Evolutionary conservation across 768 basidiomycete genomes (phyloP), one percentile per base, ranked within the genome.

Genomic region (Lactarius tabidus): DNA sequence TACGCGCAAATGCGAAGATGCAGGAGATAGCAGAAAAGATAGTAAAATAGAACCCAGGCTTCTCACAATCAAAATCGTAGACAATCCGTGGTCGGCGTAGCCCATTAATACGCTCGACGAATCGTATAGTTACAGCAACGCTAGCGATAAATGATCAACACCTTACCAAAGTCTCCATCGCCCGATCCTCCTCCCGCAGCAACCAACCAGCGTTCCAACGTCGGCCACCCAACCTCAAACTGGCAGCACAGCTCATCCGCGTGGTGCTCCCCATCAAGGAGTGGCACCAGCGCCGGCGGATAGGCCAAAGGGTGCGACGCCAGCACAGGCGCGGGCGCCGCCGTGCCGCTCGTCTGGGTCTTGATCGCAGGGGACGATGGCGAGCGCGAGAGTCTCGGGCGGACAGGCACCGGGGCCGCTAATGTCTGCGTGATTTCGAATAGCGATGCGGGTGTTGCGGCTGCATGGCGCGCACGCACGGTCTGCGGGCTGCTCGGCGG

Each of bases 231-330:
- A 36, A 88, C 86, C 67, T 91, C 87, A 70, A 95, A 96, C 66
- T 74, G 82, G 29, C 90, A 86, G 54, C 90, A 88, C 52, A 98
- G 77, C 76, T 98, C 95, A 72, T 98, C 96, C 1, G 92, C 89
- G 74, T 95, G 90, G 74, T 94, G 95, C 62, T 88, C 90, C 10
- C 96, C 97, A 71, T 98, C 89, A 15, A 98, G 79, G 64, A 92
- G 74, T 2, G 79, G 67, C 31, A 81, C 70, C 29, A 95, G 70
- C 15, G 85, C 84, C 6, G 79, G 77, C 9, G 91, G 91, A 69
- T 81, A 84, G n/a, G 76, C 70, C 20, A 68, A 33, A 5, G 72
- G 74, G 3, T 71, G 52, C 12, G 73, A 64, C 29, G 64, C 54
- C 52, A 67, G 8, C 8, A 33, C 33, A 33, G 33, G 33, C 33